Percentiles rank a stretch among this genome's conserved stretches.
Conservation (phyloP, 306 rosid genomes). For the Medicago ruthenica region DNA sequence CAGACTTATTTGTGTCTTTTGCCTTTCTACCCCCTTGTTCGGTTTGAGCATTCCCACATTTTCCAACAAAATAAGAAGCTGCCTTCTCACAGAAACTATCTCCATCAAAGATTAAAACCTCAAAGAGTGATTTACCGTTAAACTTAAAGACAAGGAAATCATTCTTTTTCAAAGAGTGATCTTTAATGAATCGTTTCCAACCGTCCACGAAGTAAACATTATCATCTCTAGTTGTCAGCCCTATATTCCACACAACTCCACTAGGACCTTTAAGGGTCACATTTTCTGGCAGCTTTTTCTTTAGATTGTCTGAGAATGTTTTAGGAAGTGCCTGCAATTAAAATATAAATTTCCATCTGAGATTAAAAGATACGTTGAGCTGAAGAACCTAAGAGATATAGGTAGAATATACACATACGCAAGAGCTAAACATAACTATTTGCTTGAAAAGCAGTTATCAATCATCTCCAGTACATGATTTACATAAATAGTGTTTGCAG, state of each 20-base stretch:
- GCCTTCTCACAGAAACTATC: conserved; percentile 70
- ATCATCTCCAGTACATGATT: not conserved
- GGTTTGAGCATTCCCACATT: conserved; percentile 44
- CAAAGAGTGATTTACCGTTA: conserved; percentile 65
- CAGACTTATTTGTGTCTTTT: conserved; percentile 37
- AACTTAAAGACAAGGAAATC: conserved; percentile 76
- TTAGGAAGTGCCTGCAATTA: conserved; percentile 67
- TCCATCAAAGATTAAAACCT: conserved; percentile 64
- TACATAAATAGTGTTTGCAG: too few relatives aligned
- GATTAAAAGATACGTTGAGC: conserved; percentile 9
- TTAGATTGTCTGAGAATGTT: conserved; percentile 56
- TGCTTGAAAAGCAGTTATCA: not conserved
- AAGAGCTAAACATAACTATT: not conserved
- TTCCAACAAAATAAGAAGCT: conserved; percentile 63
- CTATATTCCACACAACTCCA: conserved; percentile 64
- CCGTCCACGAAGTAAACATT: conserved; percentile 55
- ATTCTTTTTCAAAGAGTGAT: conserved; percentile 61
- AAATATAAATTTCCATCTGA: conserved; percentile 7
- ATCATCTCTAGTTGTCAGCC: conserved; percentile 51
- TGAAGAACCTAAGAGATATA: not conserved
- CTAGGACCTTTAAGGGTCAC: conserved; percentile 71
- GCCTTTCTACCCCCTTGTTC: conserved; percentile 46
- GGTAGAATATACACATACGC: not conserved
- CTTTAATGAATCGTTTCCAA: conserved; percentile 69
- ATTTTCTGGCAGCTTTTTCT: conserved; percentile 58